Base-by-base conservation (phyloP, 495 filamentous ascomycete genomes). In the Schizothecium vesticola region DNA sequence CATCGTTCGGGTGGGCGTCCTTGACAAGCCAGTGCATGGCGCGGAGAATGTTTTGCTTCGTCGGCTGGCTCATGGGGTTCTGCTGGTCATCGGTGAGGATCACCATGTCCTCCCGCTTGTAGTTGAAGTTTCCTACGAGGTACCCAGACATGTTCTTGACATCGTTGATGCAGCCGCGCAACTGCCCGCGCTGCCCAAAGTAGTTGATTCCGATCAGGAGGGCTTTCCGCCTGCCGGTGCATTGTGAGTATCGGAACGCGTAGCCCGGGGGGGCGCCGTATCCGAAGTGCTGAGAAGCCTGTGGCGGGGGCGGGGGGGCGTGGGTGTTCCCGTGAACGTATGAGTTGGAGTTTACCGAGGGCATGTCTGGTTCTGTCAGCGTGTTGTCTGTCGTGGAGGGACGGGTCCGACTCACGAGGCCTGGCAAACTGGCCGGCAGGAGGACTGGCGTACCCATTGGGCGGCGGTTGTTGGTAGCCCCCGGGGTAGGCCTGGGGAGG, bases 11-110 rank as follows among this genome's bases (percentile, higher is more conserved):
- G 64, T 86, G 86, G 22, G 94, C 94, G 77, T 97, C 94, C 79
- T 97, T 97, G 51, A 98, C 93, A 28, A 99, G 82, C 95, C 95
- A 99, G 78, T 97, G 94, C 95, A 98, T 98, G 23, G 95, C 95
- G 22, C 96, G 87, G 26, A 99, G 80, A 66, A 99, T 97, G 74
- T 99, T 99, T 65, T 90, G 90, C 79, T 97, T 97, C 1, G 93
- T 97, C 19, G 95, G 95, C 78, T 96, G 92, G 79, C 92, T 96
- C 90, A 97, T 96, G 19, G 93, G 92, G 72, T 97, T 94, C 77
- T 96, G 92, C 79, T 97, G 94, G 75, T 99, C 95, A 76, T 99
- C 95, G 31, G 95, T 98, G 76, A 99, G 84, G 69, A 96, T 90
- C 19, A 99, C 95, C 95, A 99, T 99, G 78, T 98, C 94, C 75